These are phyloP conservation scores for Exophiala dermatitidis DNA, from an alignment of 2,329 filamentous ascomycete genomes.

Conservation along the genomic window DNA sequence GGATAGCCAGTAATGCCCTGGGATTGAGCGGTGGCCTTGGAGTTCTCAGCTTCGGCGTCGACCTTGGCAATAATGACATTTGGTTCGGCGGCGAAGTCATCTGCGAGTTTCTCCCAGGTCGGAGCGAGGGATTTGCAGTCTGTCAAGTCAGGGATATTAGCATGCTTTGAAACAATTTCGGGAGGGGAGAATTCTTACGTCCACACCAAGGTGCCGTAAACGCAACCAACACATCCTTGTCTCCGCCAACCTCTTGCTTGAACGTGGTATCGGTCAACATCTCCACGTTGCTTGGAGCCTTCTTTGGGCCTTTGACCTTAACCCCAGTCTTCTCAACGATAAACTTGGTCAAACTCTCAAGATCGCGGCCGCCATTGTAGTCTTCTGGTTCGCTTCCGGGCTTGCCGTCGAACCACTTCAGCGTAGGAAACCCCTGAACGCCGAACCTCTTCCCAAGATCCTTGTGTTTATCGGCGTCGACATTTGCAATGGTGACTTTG, in stretches of 20 bases:
- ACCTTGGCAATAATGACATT: constrained; percentile 87
- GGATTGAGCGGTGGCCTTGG: constrained; percentile 67
- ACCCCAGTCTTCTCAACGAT: constrained; percentile 80
- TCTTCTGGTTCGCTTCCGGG: constrained; percentile 79
- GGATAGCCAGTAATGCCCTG: constrained; percentile 82
- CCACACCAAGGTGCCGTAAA: constrained; percentile 99
- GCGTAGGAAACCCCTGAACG: constrained; percentile 88
- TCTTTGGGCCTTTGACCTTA: constrained; percentile 66
- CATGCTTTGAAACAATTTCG: neutral
- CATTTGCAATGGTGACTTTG: constrained; percentile 83
- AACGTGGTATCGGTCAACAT: constrained; percentile 77
- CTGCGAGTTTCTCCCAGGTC: constrained; percentile 78
- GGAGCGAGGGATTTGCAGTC: constrained; percentile 96
- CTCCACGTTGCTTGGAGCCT: constrained; percentile 65
- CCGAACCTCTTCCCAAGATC: constrained; percentile 77
- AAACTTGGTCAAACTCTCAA: constrained; percentile 76
- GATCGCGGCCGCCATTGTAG: constrained; percentile 77
- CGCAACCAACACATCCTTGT: constrained; percentile 86
- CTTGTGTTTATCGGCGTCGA: constrained; percentile 87
- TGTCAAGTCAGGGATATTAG: constrained; percentile 34
- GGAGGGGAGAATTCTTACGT: constrained; percentile 55
- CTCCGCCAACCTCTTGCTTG: constrained; percentile 66
- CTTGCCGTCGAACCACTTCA: constrained; percentile 90
- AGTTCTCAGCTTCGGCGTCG: constrained; percentile 80
- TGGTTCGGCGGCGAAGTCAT: constrained; percentile 69